These are phyloP conservation scores for Chrysosporium keratinophilum DNA, from an alignment of 2,329 filamentous ascomycete genomes.

Conservation along the genomic window DNA sequence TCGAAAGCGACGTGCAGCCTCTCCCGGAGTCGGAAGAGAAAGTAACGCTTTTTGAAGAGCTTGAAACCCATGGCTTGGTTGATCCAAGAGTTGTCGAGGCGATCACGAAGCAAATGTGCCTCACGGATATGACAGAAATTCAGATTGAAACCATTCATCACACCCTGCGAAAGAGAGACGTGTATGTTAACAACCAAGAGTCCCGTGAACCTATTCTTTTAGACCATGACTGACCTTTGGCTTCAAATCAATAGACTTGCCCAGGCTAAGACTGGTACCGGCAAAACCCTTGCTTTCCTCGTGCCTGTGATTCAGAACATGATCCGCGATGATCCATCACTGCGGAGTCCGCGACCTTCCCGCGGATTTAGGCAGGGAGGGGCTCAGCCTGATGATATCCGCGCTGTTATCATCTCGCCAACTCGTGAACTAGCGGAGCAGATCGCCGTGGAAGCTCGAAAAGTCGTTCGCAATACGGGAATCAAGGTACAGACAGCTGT, in stretches of 20 bases:
- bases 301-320: constrained; percentile 76
- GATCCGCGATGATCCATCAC: constrained; percentile 49
- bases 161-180: constrained; percentile 67
- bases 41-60: constrained; percentile 32
- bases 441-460: constrained; percentile 60
- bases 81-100: constrained; percentile 55
- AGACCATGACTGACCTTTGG: constrained; percentile 14
- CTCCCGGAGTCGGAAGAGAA: constrained; percentile 15
- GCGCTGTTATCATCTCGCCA: constrained; percentile 52
- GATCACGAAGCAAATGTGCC: constrained; percentile 61
- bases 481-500: constrained; percentile 70
- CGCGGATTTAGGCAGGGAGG: constrained; percentile 1
- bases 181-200: constrained; percentile 47
- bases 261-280: constrained; percentile 92
- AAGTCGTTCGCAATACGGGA: constrained; percentile 54
- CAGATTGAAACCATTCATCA: constrained; percentile 74
- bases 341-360: constrained; percentile 27
- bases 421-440: constrained; percentile 56
- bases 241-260: constrained; percentile 54
- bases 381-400: constrained; percentile 41
- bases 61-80: constrained; percentile 39
- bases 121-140: constrained; percentile 84
- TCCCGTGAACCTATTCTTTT: constrained; percentile 10
- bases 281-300: constrained; percentile 91
- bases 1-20: not conserved